A percentile compares a stretch with the other conserved stretches of the same genome.
Conservation (phyloP, 805 yeast genomes). For the Myxozyma lipomycoides region DNA sequence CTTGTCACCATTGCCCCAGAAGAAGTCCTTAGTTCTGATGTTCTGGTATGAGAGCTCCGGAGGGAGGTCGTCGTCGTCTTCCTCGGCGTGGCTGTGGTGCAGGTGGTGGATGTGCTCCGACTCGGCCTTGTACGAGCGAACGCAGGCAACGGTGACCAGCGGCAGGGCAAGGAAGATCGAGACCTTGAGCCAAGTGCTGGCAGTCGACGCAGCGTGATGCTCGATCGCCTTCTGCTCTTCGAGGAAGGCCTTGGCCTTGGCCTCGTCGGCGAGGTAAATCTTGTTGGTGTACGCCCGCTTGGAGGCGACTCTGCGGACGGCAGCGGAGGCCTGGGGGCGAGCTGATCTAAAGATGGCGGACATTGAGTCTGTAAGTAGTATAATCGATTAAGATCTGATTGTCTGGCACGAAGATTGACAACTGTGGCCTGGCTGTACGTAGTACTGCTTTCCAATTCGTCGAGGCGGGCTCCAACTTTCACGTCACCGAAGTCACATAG, state of each 20-base stretch:
- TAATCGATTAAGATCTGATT: background rate
- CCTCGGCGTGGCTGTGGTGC: constrained; percentile 46
- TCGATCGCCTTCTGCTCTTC: constrained; percentile 43
- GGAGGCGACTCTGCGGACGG: background rate
- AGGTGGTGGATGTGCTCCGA: constrained; percentile 84
- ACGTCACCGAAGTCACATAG: too few species aligned
- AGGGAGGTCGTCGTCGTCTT: constrained; percentile 91
- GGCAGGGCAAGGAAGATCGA: constrained; percentile 79
- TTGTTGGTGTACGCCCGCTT: constrained; percentile 8
- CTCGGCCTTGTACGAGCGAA: constrained; percentile 79
- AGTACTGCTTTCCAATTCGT: too few species aligned
- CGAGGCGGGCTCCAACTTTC: too few species aligned
- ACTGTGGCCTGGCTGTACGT: too few species aligned
- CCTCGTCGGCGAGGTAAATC: constrained; percentile 13
- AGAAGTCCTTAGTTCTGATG: constrained; percentile 78
- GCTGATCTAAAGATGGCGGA: constrained; percentile 19
- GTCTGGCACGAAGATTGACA: too few species aligned
- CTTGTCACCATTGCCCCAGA: constrained; percentile 99
- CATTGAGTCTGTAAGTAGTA: constrained; percentile 5
- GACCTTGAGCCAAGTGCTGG: constrained; percentile 81
- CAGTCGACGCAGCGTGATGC: constrained; percentile 75
- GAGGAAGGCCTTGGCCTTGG: constrained; percentile 21
- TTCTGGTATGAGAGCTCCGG: constrained; percentile 86
- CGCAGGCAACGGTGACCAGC: constrained; percentile 67
- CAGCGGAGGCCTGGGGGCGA: constrained; percentile 7